Conservation (phyloP, 305 asterid species). For the Petunia hybrid region DNA sequence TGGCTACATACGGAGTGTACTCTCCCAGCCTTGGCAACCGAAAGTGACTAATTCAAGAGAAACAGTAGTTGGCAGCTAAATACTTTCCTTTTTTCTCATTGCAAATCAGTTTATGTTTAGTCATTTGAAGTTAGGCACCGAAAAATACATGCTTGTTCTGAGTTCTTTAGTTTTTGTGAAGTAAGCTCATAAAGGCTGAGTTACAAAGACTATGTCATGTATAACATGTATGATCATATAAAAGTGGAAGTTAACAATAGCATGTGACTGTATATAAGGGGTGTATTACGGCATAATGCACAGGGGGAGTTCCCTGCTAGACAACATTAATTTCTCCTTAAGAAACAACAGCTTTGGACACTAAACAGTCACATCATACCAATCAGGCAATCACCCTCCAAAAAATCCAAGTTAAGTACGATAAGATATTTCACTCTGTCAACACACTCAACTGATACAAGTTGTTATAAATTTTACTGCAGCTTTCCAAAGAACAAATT, state of each 20-base stretch:
- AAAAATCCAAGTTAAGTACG: not conserved
- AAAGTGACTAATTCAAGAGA: not conserved
- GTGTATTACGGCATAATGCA: not conserved
- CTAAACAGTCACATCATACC: not conserved
- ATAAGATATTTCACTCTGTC: not conserved
- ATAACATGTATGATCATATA: not conserved
- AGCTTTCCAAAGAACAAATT: not conserved
- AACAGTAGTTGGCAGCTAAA: not conserved
- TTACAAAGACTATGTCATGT: not conserved
- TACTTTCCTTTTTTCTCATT: not conserved
- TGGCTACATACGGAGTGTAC: not conserved
- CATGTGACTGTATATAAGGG: not conserved
- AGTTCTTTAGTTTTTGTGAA: not conserved
- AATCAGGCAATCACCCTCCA: not conserved
- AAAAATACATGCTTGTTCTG: not conserved
- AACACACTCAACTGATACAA: not conserved
- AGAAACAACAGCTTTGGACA: not conserved
- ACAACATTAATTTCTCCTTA: not conserved
- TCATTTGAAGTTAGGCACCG: slow-evolving; percentile 40
- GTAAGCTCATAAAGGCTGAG: no score
- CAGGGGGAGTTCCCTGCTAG: not conserved
- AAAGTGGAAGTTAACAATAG: not conserved
- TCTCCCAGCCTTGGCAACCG: not conserved
- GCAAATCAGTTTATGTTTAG: slow-evolving; percentile 22
- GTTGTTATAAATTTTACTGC: not conserved